These are phyloP conservation scores for Globisporangium apiculatum DNA, from an alignment of 352 stramenopile genomes.

Conservation along the genomic window DNA sequence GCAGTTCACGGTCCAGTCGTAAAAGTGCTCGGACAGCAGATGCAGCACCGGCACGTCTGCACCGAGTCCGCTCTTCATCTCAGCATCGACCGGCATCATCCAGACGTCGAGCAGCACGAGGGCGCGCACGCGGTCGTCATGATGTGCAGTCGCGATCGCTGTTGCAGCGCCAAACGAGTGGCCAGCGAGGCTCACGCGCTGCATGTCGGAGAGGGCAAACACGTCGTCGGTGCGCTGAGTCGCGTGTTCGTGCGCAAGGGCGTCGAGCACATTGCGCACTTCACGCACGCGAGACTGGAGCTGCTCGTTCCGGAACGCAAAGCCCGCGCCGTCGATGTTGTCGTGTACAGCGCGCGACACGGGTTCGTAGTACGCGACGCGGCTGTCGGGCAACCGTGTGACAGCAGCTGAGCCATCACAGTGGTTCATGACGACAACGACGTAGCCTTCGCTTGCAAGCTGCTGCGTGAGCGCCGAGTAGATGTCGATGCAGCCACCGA, in stretches of 20 bases:
- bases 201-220: constrained; percentile 24
- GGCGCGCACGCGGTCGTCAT: constrained; percentile 35
- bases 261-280: constrained; percentile 37
- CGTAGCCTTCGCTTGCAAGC: constrained; percentile 51
- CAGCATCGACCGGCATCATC: constrained; percentile 52
- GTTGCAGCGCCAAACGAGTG: constrained; percentile 67
- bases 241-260: constrained; percentile 16
- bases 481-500: constrained; percentile 49
- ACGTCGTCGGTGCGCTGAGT: constrained; percentile 11
- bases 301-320: constrained; percentile 56
- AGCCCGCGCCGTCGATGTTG: constrained; percentile 43
- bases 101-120: constrained; percentile 56
- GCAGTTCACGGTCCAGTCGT: constrained; percentile 38
- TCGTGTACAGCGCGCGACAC: constrained; percentile 36
- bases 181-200: constrained; percentile 32
- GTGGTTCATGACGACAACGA: constrained; percentile 58
- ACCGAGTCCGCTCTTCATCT: constrained; percentile 30
- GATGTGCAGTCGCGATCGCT: constrained; percentile 37
- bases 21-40: constrained; percentile 59
- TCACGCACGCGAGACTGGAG: constrained; percentile 45
- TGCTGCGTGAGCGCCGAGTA: constrained; percentile 58
- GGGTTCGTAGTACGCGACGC: constrained; percentile 53
- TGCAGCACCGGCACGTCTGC: constrained; percentile 38
- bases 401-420: constrained; percentile 61
- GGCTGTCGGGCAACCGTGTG: constrained; percentile 26